phyloP scores from a whole-genome alignment of 176 grass and related monocot genomes.

The Raddia distichophylla region DNA sequence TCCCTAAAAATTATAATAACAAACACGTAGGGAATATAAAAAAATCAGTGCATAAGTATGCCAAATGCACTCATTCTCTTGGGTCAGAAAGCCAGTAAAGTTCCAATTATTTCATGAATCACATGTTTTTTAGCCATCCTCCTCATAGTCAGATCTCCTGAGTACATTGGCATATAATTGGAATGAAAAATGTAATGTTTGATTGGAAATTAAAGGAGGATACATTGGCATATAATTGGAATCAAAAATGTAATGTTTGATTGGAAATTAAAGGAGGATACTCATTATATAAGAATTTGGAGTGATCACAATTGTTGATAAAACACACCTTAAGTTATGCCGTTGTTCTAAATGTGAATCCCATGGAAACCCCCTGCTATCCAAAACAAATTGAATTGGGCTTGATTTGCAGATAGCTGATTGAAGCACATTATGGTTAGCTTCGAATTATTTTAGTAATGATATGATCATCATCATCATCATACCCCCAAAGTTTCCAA shows the following conservation, averaged over 20 bases:
- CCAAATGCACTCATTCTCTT: not conserved
- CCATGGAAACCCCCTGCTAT: not conserved
- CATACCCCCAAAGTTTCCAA: no score
- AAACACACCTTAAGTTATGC: not conserved
- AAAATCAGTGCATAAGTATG: slow-evolving; percentile 5
- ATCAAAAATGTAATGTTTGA: not conserved
- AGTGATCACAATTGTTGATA: not conserved
- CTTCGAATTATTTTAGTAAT: not conserved
- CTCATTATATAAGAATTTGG: not conserved
- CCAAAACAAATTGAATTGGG: not conserved
- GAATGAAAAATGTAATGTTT: not conserved
- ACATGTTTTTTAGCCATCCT: not conserved
- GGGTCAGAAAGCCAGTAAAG: not conserved
- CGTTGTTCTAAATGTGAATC: slow-evolving; percentile 5
- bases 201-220: slow-evolving; percentile 6
- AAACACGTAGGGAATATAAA: not conserved
- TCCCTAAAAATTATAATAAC: not conserved
- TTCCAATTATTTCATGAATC: not conserved
- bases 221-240: not conserved
- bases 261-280: slow-evolving; percentile 9
- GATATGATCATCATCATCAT: not conserved
- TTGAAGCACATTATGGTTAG: not conserved
- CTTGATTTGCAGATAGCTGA: not conserved
- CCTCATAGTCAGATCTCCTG: slow-evolving; percentile 1
- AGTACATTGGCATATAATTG: not conserved